A percentile compares a stretch with the other conserved stretches of the same genome.
Conservation (phyloP, 495 filamentous ascomycete species). For the Astrothelium macrocarpum region DNA sequence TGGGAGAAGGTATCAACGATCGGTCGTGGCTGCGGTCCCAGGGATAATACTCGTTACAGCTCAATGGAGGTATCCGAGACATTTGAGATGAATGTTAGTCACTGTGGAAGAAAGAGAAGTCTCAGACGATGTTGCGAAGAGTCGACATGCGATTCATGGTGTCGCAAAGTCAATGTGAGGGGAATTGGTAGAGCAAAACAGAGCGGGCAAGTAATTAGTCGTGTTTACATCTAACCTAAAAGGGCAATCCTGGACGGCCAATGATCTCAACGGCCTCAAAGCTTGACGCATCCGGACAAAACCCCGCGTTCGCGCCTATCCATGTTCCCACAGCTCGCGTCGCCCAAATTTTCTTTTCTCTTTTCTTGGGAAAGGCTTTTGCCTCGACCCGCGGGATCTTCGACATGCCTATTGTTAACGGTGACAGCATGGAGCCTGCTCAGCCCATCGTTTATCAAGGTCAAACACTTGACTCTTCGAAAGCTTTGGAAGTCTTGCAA, state of each 20-base stretch:
- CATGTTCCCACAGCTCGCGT: background rate
- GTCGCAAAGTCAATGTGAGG: background rate
- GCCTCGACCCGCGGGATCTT: conserved; percentile 43
- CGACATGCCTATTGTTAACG: conserved; percentile 64
- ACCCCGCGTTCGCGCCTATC: conserved; percentile 3
- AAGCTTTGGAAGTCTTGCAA: conserved; percentile 67
- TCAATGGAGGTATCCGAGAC: background rate
- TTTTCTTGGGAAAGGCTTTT: conserved; percentile 48
- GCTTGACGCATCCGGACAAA: background rate
- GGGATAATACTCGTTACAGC: background rate
- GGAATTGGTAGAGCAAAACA: background rate
- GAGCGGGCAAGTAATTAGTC: background rate
- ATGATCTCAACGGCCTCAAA: background rate
- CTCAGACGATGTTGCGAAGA: background rate
- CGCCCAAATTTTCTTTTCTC: conserved; percentile 29
- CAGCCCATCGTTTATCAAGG: conserved; percentile 29
- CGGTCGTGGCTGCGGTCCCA: background rate
- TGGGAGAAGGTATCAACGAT: background rate
- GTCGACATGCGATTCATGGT: background rate
- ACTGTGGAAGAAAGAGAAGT: background rate
- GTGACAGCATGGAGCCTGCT: conserved; percentile 34
- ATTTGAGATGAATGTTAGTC: background rate
- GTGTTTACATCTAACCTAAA: conserved; percentile 2
- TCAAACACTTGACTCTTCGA: conserved; percentile 43
- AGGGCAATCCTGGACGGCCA: background rate